Conservation (phyloP, 2,329 filamentous ascomycete species). For the Cercospora brassicicola region DNA sequence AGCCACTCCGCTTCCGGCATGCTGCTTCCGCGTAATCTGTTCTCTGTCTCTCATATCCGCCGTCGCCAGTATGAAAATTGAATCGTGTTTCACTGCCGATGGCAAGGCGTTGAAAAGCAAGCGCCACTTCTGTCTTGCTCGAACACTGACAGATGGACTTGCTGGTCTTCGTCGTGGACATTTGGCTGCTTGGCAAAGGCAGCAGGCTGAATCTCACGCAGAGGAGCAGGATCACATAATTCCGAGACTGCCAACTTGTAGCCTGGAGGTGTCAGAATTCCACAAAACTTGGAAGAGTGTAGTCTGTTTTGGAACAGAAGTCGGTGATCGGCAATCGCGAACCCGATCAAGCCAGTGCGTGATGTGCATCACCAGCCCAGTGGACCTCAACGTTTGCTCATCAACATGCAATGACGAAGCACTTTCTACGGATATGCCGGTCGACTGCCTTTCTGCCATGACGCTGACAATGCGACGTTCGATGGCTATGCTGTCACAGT, state of each 20-base stretch:
- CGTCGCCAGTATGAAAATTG: background rate
- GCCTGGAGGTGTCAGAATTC: background rate
- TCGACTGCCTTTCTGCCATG: slow-evolving; percentile 2
- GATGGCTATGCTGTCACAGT: background rate
- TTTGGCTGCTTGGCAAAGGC: no score
- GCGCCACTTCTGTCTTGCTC: background rate
- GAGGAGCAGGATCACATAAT: no score
- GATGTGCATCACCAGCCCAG: slow-evolving; percentile 7
- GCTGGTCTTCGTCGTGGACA: no score
- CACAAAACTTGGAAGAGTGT: background rate
- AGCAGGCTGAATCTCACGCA: no score
- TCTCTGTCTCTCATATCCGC: background rate
- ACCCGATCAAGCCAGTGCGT: slow-evolving; percentile 8
- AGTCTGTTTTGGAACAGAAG: background rate
- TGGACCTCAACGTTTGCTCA: slow-evolving; percentile 14
- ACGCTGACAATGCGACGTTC: background rate
- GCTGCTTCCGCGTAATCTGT: no score
- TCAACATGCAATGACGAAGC: slow-evolving; percentile 2
- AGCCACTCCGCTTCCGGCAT: no score
- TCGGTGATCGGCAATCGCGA: background rate
- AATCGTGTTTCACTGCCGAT: background rate
- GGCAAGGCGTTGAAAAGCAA: background rate
- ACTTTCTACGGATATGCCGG: slow-evolving; percentile 3
- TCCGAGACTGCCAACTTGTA: no score
- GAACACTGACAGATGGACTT: background rate